Conservation (phyloP, 202 grass and related monocot genomes). For the Tripidium arundinaceum region DNA sequence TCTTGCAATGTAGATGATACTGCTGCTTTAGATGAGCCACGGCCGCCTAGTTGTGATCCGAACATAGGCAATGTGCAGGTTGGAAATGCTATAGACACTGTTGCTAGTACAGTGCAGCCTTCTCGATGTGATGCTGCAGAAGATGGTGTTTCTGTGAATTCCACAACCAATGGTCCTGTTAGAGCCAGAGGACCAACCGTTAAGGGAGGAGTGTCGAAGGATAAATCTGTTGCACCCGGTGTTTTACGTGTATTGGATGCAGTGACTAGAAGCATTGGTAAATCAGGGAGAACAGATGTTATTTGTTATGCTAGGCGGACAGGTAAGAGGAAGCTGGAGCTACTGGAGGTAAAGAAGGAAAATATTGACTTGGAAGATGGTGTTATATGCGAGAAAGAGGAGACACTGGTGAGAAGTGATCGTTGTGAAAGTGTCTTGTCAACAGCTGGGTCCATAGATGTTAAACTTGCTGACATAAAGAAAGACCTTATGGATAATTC, state of each 20-base stretch:
- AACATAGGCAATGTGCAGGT: not conserved
- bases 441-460: constrained; percentile 28
- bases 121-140: constrained; percentile 3
- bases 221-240: constrained; percentile 30
- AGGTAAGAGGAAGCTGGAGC: constrained; percentile 52
- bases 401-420: constrained; percentile 1
- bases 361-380: constrained; percentile 26
- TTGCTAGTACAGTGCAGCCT: not conserved
- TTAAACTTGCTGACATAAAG: constrained; percentile 43
- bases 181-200: not conserved
- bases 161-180: constrained; percentile 14
- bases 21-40: constrained; percentile 20
- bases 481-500: constrained; percentile 38
- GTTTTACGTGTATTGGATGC: constrained; percentile 24
- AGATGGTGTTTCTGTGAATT: not conserved
- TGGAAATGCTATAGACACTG: constrained; percentile 21
- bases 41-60: not conserved
- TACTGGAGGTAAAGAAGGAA: constrained; percentile 26
- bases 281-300: constrained; percentile 46
- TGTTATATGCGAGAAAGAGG: constrained; percentile 17
- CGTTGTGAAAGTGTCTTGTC: constrained; percentile 40
- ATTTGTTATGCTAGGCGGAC: constrained; percentile 70
- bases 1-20: constrained; percentile 11
- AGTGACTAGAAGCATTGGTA: constrained; percentile 49
- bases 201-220: not conserved